Evolutionary conservation across 1,284 basidiomycete species (phyloP), one percentile per base, ranked within the genome.

Genomic region (Rhodofomes roseus): DNA sequence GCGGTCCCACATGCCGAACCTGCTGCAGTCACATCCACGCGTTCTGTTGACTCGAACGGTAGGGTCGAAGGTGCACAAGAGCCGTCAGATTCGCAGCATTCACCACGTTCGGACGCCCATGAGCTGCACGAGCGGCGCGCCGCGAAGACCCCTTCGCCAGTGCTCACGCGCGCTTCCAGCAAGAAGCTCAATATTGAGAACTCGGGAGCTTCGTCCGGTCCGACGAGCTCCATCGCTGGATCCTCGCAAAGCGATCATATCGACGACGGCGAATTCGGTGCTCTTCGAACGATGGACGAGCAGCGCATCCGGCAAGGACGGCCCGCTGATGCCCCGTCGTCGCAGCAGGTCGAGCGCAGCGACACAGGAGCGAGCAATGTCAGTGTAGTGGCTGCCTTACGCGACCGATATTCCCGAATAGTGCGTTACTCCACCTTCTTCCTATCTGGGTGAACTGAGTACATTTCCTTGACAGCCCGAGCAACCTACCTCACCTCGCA

Each of bases 311-410:
- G 61, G 4, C 40, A 58, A 16, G 20, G 71, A 65, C 14, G 25
- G 7, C 27, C 46, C 11, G 16, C 14, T 29, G 61, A 76, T 65
- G 36, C 62, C 0, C 60, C 59, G 0, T 39, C 60, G 1, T 43
- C 56, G 16, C 62, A 63, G 57, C 52, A 60, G 18, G 56, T 73
- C 4, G 73, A 75, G 29, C 65, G 71, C 34, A 71, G 64, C 25
- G 74, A 76, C 48, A 69, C 72, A 1, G 66, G 68, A 16, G 77
- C 71, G 55, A 88, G 82, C 62, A 80, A 70, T 36, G 81, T 80
- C 16, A 86, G 83, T 65, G 73, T 86, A 29, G 88, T 92, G 40
- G 86, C 89, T 50, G 82, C 83, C 0, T 83, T 92, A 76, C 79
- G 86, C 37, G 82, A 81, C 65, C 81, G 81, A 58, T 91, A 88